These are phyloP conservation scores for Nitzschia sp. DNA, from an alignment of 108 stramenopile genomes.

Conservation along the genomic window DNA sequence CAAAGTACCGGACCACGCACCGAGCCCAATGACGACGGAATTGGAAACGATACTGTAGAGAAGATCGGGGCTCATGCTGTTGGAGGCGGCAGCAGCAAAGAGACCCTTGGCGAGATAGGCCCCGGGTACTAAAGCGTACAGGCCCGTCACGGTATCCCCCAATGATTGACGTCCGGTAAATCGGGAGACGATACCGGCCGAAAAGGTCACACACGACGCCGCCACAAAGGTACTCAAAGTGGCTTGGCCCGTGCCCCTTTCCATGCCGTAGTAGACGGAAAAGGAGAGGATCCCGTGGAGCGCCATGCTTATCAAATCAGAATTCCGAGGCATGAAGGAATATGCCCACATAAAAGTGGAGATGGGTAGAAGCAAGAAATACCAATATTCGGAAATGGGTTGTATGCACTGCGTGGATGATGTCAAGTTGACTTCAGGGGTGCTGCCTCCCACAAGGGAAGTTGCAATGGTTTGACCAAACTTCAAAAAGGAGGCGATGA, in stretches of 20 bases:
- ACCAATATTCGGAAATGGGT: slow-evolving; percentile 16
- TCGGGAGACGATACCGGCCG: slow-evolving; percentile 28
- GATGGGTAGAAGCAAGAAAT: slow-evolving; percentile 16
- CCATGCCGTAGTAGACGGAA: slow-evolving; percentile 9
- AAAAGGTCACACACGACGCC: slow-evolving; percentile 23
- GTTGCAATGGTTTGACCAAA: slow-evolving; percentile 19
- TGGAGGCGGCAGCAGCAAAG: neutral
- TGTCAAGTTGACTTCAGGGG: neutral
- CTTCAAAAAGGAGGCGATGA: slow-evolving; percentile 35
- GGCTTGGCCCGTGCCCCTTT: neutral
- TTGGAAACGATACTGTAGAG: slow-evolving; percentile 1
- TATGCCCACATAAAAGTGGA: slow-evolving; percentile 22
- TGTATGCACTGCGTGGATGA: neutral
- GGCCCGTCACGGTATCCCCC: slow-evolving; percentile 28
- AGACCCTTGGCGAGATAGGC: slow-evolving; percentile 25
- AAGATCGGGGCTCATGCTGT: neutral
- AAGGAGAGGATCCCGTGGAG: slow-evolving; percentile 30
- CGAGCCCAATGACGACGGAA: slow-evolving; percentile 29
- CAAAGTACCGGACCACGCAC: slow-evolving; percentile 33
- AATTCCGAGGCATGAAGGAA: slow-evolving; percentile 8
- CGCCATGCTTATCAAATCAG: slow-evolving; percentile 11
- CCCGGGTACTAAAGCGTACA: slow-evolving; percentile 32
- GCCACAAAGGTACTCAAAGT: slow-evolving; percentile 19
- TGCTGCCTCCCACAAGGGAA: slow-evolving; percentile 19
- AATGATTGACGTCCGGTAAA: slow-evolving; percentile 36